Evolutionary conservation across 805 yeast genomes (phyloP).

Genomic region (Myxozyma neotropica): DNA sequence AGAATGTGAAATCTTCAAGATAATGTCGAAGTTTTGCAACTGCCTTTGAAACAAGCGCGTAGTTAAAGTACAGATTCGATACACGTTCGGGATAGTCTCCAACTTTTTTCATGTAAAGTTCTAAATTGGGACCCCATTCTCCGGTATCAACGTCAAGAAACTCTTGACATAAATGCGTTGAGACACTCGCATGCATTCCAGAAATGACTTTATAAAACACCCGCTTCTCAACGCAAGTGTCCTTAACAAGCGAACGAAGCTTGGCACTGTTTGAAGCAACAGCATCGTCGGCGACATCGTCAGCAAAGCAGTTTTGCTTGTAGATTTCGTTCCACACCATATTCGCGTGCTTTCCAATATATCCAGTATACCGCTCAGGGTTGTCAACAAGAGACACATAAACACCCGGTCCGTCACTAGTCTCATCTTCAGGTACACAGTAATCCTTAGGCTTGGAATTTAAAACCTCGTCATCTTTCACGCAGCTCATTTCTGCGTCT

Average conservation of each 20-base stretch:
- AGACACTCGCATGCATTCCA: conserved; percentile 95
- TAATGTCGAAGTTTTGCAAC: conserved; percentile 65
- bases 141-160: conserved; percentile 71
- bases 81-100: conserved; percentile 88
- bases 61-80: conserved; percentile 87
- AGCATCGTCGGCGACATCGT: neutral
- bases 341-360: conserved; percentile 87
- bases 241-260: conserved; percentile 41
- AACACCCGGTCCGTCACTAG: conserved; percentile 50
- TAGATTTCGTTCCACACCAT: conserved; percentile 93
- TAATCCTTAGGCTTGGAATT: conserved; percentile 52
- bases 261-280: conserved; percentile 6
- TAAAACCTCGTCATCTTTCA: conserved; percentile 44
- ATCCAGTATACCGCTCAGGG: conserved; percentile 96
- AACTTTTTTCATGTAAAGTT: conserved; percentile 82
- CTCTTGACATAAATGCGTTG: conserved; percentile 88
- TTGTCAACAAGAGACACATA: conserved; percentile 84
- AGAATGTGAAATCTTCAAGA: conserved; percentile 55
- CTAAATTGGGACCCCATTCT: conserved; percentile 80
- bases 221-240: conserved; percentile 79
- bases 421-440: conserved; percentile 48
- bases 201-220: conserved; percentile 83
- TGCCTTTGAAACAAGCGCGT: conserved; percentile 82
- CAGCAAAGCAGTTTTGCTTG: conserved; percentile 82
- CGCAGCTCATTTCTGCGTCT: conserved; percentile 39